Base-by-base conservation (phyloP, 169 alveolate genomes). In the Eimeria falciformis region DNA sequence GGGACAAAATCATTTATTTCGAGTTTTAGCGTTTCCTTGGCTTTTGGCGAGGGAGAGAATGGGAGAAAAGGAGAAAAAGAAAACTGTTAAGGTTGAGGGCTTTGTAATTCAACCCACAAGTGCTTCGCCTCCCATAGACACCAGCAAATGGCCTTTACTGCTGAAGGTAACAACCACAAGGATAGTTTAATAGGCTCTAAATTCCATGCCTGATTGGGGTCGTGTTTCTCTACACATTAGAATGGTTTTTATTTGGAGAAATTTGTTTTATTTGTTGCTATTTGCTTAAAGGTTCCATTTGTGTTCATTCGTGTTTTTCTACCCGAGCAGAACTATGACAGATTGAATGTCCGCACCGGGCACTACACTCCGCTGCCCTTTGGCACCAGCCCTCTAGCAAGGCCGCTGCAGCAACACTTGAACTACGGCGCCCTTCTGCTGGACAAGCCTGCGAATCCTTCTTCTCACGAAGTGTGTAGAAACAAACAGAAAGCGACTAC, bases 381-480 rank as follows among this genome's bases (percentile, higher is more conserved):
- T 93, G 99, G 99, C 47, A 96, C 98, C 95, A 98, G 99, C 29
- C 99, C 99, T 1, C 96, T 98, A 47, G 97, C 98, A 87, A 95
- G 99, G 27, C 98, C 98, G 47, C 89, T 99, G 73, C 96, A 95
- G 89, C 99, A 98, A 90, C 98, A 98, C 95, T 92, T 98, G 83
- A 97, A 98, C 92, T 99, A 98, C 94, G 99, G 99, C 47, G 97
- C 98, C 71, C 98, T 99, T 58, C 99, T 98, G 94, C 97, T 99
- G 91, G 99, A 99, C 96, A 99, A 99, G 97, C 99, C 99, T 56
- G 98, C 99, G 58, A 99, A 99, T 96, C 99, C 99, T 37, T 98
- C 99, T 25, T 98, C 99, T 62, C 99, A 99, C 95, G 99, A 99
- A 96, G 98, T 96, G 5, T 11, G 79, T 53, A 29, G 11, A 11